Base-by-base conservation (phyloP, 116 monocot species). In the Phalaenopsis hybrid region DNA sequence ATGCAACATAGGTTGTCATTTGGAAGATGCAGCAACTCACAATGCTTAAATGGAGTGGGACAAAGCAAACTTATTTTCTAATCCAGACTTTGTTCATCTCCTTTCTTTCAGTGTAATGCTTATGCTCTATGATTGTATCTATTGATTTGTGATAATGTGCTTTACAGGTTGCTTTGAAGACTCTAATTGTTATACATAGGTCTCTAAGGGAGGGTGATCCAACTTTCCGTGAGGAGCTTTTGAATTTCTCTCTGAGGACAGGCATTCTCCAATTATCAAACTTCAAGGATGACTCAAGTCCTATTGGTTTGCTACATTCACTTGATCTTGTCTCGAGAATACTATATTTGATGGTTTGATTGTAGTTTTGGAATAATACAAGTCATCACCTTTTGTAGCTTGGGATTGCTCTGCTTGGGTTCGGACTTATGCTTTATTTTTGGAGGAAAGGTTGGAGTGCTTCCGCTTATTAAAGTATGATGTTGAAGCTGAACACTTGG, bases 391-490 rank as follows among this genome's bases (percentile, higher is more conserved):
- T 46, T 75, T 18, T 89, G 44, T 88, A 95, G 98, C 98, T 41
- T 98, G 95, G 98, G 98, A 98, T 79, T 98, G 93, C 59, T 94
- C 98, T 82, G 92, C 95, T 75, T 98, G 98, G 98, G 93, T 95
- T 79, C 83, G 98, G 23, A 92, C 95, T 72, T 98, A 98, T 84
- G 92, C 90, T 81, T 90, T 90, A 50, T 98, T 92, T 87, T 80
- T 98, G 83, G 98, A 98, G 85, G 98, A 98, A 81, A 91, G 90
- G 85, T 76, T 98, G 5, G 95, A 98, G 80, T 95, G 98, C 74
- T 95, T 98, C 61, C 90, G 89, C 81, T 81, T 92, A 83, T 83
- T 98, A 46, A 95, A 90, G 75, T 98, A 98, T 88, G 98, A 98
- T 83, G 88, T 95, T 58, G 95, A 98, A 86, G 87, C 95, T 70